These are phyloP conservation scores for Metschnikowia baotianmanensis DNA, from an alignment of 805 yeast genomes.

Conservation along the genomic window DNA sequence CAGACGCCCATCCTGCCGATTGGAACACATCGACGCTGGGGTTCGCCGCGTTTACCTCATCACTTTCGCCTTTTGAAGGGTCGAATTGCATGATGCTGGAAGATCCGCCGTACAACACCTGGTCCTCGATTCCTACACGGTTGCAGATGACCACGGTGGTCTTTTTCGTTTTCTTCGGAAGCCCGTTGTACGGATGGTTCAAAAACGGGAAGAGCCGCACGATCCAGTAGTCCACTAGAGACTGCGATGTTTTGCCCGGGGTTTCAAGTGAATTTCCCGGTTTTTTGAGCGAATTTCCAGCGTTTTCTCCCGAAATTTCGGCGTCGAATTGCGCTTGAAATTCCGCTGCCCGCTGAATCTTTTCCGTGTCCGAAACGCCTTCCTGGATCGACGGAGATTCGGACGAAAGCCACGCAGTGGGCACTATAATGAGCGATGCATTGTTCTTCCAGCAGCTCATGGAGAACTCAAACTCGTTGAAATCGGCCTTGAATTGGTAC, in stretches of 20 bases:
- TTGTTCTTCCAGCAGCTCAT: conserved; percentile 44
- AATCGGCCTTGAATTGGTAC: conserved; percentile 78
- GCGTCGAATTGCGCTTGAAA: conserved; percentile 8
- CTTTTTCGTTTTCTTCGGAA: conserved; percentile 22
- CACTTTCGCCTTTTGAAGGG: conserved; percentile 26
- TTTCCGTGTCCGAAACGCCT: conserved; percentile 16
- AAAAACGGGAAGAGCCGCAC: conserved; percentile 64
- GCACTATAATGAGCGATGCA: conserved; percentile 62
- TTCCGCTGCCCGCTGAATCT: conserved; percentile 9
- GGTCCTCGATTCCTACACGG: conserved; percentile 75
- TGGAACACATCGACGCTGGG: conserved; percentile 55
- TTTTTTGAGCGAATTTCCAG: conserved; percentile 16
- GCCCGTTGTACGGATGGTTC: conserved; percentile 30
- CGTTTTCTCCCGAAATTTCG: conserved; percentile 1
- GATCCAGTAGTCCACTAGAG: conserved; percentile 66
- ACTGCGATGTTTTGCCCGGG: too few relatives aligned
- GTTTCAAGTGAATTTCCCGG: too few relatives aligned
- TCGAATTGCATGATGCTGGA: conserved; percentile 55
- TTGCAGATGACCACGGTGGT: conserved; percentile 57
- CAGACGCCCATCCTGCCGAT: conserved; percentile 58
- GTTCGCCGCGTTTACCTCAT: conserved; percentile 31
- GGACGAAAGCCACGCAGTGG: conserved; percentile 82
- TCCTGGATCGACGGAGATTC: conserved; percentile 41
- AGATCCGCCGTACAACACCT: conserved; percentile 66
- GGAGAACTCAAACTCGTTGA: conserved; percentile 70